Conservation (phyloP, 306 rosid species). For the Cyamopsis tetragonoloba region DNA sequence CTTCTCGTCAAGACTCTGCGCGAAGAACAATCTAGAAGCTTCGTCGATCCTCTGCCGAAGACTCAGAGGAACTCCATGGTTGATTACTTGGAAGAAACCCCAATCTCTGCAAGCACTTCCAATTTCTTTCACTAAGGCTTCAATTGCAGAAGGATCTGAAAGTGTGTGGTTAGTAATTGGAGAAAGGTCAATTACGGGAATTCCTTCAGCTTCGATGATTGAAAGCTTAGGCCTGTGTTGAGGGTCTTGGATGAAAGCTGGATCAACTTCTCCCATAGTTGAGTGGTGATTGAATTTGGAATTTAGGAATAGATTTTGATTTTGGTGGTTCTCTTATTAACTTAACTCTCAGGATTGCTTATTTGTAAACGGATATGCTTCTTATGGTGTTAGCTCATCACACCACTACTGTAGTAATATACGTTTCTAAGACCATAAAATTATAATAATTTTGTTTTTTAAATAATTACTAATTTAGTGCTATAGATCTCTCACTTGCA, state of each 20-base stretch:
- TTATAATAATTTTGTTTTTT: too few species aligned
- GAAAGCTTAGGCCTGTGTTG: conserved; percentile 50
- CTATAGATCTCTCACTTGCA: too few species aligned
- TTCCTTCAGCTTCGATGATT: conserved; percentile 16
- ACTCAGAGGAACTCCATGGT: conserved; percentile 54
- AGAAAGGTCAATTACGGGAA: conserved; percentile 62
- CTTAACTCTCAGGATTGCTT: too few species aligned
- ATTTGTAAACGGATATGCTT: too few species aligned
- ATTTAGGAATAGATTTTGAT: too few species aligned
- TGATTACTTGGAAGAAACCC: conserved; percentile 44
- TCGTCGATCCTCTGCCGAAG: conserved; percentile 25
- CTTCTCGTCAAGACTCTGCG: conserved; percentile 50
- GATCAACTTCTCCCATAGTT: conserved; percentile 55
- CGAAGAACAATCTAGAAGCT: conserved; percentile 37
- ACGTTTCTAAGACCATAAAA: too few species aligned
- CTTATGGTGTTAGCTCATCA: too few species aligned
- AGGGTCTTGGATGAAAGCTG: conserved; percentile 50
- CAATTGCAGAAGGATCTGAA: background rate
- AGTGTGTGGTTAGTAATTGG: background rate
- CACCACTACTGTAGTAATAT: too few species aligned
- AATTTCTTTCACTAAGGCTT: conserved; percentile 7
- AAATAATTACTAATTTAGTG: too few species aligned
- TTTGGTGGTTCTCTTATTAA: too few species aligned
- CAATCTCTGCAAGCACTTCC: conserved; percentile 32
- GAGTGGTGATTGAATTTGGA: too few species aligned